Evolutionary conservation across 495 filamentous ascomycete genomes (phyloP), one percentile per base, ranked within the genome.

Genomic region (Chaetomium tenue): DNA sequence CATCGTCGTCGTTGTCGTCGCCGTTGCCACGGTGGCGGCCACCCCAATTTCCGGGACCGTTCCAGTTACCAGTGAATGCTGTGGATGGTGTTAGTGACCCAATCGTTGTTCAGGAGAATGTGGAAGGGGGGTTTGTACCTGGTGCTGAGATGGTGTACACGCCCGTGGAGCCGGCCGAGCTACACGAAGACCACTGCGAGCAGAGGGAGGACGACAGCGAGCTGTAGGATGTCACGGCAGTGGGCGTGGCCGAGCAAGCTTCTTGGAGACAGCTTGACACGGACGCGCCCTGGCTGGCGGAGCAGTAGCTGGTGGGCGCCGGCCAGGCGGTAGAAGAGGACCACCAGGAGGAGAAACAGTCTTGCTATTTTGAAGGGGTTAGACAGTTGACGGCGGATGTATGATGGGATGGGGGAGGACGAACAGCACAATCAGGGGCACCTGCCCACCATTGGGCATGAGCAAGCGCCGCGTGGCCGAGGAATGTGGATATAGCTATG

Each of bases 351-450:
- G 75, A 77, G 50, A 81, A 73, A 51, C 79, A 81, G 57, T 68
- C 67, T 73, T 81, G 74, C 77, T 79, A 62, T 53, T 37, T 33
- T 0, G 48, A 39, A 16, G 1, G 18, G n/a, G 52, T 55, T 20
- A 55, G 52, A n/a, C 4, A 2, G 12, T 5, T 16, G 18, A 13
- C 33, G 18, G 3, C 1, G 37, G 8, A 16, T 33, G 18, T 0
- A 0, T 40, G 42, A 25, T 62, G 11, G 25, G 26, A 39, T 20
- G 8, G n/a, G n/a, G 44, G 40, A 25, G 20, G 30, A 77, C 78
- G 66, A 61, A 81, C 78, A 68, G 77, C 78, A 60, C 79, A 81
- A 28, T 74, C 72, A 0, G 79, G 79, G 16, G 77, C 78, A 16
- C 75, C 78, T 52, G 54, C 70, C 68, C 74, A 79, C 79, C 79